A percentile compares a stretch with the other conserved stretches of the same genome.
Conservation (phyloP, 805 yeast genomes). For the Metschnikowia aberdeeniae region DNA sequence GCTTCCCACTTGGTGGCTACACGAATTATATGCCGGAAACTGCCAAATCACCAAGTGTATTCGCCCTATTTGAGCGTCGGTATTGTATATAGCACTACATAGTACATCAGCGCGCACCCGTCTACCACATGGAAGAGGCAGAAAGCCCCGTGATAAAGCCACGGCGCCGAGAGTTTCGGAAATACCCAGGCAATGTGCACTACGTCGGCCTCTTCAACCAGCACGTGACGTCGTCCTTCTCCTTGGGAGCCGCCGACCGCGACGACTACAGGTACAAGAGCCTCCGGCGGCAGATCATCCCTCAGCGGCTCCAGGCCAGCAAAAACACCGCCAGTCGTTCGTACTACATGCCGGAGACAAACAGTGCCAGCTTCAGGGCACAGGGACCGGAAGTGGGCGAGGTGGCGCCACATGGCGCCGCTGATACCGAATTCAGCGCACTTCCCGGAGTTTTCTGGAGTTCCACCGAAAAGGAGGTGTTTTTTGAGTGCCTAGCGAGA, state of each 20-base stretch:
- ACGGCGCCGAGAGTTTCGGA: neutral
- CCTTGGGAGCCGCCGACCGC: slow-evolving; percentile 4
- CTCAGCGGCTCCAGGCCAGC: slow-evolving; percentile 9
- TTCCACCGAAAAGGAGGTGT: slow-evolving; percentile 44
- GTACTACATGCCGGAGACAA: slow-evolving; percentile 6
- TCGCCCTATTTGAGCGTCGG: no score
- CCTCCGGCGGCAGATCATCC: neutral
- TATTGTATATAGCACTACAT: no score
- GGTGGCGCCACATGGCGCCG: no score
- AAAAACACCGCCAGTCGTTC: slow-evolving; percentile 7
- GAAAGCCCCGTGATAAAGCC: no score
- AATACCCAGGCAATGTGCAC: neutral
- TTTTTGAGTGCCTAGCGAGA: slow-evolving; percentile 47
- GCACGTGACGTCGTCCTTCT: slow-evolving; percentile 10
- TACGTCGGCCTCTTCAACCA: slow-evolving; percentile 7
- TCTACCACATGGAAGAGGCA: no score
- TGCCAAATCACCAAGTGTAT: no score
- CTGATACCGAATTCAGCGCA: neutral
- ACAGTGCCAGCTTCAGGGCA: neutral
- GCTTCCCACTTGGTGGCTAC: no score
- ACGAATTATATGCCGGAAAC: no score
- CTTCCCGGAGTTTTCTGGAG: slow-evolving; percentile 44
- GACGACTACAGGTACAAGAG: neutral
- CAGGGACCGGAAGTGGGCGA: no score
- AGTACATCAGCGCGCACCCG: no score